phyloP scores from a whole-genome alignment of 805 yeast genomes.

The Saccharomycopsis fermentans region DNA sequence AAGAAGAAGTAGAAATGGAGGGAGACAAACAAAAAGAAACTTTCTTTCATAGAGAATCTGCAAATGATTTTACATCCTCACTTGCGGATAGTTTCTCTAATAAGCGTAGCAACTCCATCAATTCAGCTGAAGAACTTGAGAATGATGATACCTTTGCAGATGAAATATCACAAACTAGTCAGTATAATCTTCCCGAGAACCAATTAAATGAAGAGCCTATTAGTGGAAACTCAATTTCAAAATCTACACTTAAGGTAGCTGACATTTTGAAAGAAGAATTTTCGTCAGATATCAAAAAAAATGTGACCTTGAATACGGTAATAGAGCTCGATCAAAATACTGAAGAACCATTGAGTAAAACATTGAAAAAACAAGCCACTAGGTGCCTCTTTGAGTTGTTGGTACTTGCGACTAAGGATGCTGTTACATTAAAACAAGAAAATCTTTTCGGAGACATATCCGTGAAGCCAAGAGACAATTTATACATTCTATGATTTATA shows the following conservation, averaged over 20 bases:
- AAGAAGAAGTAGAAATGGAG: not conserved
- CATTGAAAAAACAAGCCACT: constrained; percentile 50
- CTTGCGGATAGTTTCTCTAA: constrained; percentile 11
- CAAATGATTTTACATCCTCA: constrained; percentile 12
- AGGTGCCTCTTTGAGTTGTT: constrained; percentile 72
- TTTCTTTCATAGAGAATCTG: constrained; percentile 11
- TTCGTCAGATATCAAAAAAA: constrained; percentile 12
- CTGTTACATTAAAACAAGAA: constrained; percentile 41
- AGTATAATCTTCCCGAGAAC: not conserved
- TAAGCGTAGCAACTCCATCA: not conserved
- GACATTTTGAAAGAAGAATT: constrained; percentile 31
- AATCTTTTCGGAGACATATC: constrained; percentile 48
- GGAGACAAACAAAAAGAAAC: constrained; percentile 1
- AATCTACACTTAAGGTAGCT: constrained; percentile 47
- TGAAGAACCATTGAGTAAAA: constrained; percentile 26
- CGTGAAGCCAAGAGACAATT: constrained; percentile 37
- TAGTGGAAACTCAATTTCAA: constrained; percentile 26
- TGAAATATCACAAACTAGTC: not conserved
- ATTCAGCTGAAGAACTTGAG: constrained; percentile 11
- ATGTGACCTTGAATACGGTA: constrained; percentile 30
- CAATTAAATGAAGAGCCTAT: constrained; percentile 9
- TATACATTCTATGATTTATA: constrained; percentile 19
- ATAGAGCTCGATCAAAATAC: constrained; percentile 30
- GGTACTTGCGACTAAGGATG: constrained; percentile 70
- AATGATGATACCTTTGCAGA: not conserved